A percentile compares a stretch with the other conserved stretches of the same genome.
Evolutionary conservation across 2,329 filamentous ascomycete species (phyloP).

Genomic region (Penicillium concentricum): DNA sequence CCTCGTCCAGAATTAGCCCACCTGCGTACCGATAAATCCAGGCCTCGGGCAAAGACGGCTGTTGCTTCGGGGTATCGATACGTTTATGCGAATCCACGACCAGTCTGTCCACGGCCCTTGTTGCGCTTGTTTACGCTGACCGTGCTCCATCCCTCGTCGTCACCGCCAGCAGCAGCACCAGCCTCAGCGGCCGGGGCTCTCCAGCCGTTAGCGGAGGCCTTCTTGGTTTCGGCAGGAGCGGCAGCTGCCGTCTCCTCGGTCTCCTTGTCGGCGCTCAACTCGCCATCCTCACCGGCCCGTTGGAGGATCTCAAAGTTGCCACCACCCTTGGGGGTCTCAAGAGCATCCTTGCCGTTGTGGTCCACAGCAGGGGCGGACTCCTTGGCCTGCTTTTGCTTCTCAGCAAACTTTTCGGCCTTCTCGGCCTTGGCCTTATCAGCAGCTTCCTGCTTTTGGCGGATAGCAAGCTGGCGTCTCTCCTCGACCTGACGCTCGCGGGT

Average conservation of each 20-base stretch:
- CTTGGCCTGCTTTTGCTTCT: conserved; percentile 56
- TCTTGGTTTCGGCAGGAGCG: conserved; percentile 51
- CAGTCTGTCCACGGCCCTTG: conserved; percentile 43
- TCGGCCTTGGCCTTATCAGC: conserved; percentile 82
- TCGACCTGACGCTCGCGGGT: conserved; percentile 86
- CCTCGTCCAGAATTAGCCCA: conserved; percentile 8
- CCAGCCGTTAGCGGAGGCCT: conserved; percentile 52
- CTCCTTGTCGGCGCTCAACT: conserved; percentile 53
- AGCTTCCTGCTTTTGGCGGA: conserved; percentile 81
- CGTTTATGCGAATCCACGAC: conserved; percentile 42
- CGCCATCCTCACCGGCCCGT: conserved; percentile 48
- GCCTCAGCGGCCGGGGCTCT: conserved; percentile 34
- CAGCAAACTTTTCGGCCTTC: conserved; percentile 59
- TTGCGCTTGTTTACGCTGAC: conserved; percentile 46
- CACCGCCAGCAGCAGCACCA: conserved; percentile 28
- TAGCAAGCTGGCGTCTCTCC: conserved; percentile 72
- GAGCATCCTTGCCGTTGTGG: conserved; percentile 42
- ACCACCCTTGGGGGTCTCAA: conserved; percentile 43
- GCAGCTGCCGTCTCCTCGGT: conserved; percentile 47
- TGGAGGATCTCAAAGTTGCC: conserved; percentile 58
- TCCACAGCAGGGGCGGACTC: conserved; percentile 34
- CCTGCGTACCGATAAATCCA: conserved; percentile 10
- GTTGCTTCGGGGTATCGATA: conserved; percentile 35
- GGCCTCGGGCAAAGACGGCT: conserved; percentile 7
- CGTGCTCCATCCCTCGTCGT: conserved; percentile 52